Conservation (phyloP, 306 rosid species). For the Cercis canadensis region DNA sequence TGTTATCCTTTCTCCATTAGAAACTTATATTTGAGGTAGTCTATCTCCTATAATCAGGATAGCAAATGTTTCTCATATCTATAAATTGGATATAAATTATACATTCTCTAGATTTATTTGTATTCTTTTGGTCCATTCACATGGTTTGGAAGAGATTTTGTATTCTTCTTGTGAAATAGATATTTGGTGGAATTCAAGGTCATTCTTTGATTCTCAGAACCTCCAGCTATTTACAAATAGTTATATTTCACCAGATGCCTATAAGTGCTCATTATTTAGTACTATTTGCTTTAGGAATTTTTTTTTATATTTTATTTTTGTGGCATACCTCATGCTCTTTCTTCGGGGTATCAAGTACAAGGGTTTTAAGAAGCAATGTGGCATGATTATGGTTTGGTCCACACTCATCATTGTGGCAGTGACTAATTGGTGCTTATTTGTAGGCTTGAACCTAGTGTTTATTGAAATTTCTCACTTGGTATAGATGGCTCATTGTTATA, state of each 20-base stretch:
- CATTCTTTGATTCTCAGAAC: not conserved
- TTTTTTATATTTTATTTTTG: not conserved
- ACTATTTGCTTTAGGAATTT: not conserved
- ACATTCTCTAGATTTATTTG: not conserved
- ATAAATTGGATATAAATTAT: not conserved
- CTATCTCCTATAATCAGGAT: conserved; percentile 1
- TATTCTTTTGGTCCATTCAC: not conserved
- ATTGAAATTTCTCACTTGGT: no score
- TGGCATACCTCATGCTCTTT: conserved; percentile 23
- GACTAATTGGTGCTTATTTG: no score
- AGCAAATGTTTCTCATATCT: not conserved
- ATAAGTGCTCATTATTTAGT: not conserved
- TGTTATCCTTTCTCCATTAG: not conserved
- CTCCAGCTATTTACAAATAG: not conserved
- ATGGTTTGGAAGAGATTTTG: not conserved
- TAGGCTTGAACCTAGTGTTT: no score
- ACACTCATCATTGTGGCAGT: no score
- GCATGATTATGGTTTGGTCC: no score
- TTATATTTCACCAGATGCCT: not conserved
- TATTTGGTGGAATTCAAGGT: no score
- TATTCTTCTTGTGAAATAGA: not conserved
- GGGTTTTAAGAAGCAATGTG: conserved; percentile 37
- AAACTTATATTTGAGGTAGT: not conserved
- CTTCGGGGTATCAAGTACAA: conserved; percentile 48
- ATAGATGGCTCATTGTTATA: no score